Evolutionary conservation across 2,329 filamentous ascomycete genomes (phyloP), one percentile per base, ranked within the genome.

Genomic region (Alternaria burnsii): DNA sequence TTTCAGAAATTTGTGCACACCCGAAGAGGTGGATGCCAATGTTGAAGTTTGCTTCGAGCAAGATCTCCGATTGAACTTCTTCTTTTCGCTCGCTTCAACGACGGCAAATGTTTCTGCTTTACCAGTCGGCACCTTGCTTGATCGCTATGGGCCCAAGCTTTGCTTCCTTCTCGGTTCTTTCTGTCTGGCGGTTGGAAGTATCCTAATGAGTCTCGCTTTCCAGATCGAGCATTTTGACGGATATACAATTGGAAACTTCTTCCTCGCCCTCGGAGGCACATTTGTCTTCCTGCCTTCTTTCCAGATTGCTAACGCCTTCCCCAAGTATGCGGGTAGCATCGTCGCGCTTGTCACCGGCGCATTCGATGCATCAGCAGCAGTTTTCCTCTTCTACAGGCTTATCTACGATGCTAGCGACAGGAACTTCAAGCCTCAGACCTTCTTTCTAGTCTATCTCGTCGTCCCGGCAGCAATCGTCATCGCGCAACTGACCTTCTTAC

Each of bases 281-380:
- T 94, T 93, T 70, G 87, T 92, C 52, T 95, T 93, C 78, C 92
- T 95, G 58, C 89, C 91, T 9, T 91, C 90, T 3, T 94, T 94
- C 78, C 92, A 95, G 75, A 86, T 95, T 40, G 93, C 91, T 40
- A 95, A 95, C 76, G 89, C 92, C 3, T 94, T 96, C 72, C 92
- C 92, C 1, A 85, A 85, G 51, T 86, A 90, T 71, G 91, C 91
- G 1, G 92, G 92, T 2, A 81, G 92, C n/a, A 92, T 96, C 64
- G 82, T 96, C 9, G 91, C 92, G 2, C 83, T 93, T 34, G 80
- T 96, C 53, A 94, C 91, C 0, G 92, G 92, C 6, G 91, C 91
- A 5, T 96, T 95, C 75, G 92, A 96, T 76, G 89, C 91, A 1
- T 94, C 91, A 1, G 93, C 90, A 66, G 91, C 91, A 5, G 77